Evolutionary conservation across 306 rosid genomes (phyloP).

Genomic region (Chamaecrista fasciculata): DNA sequence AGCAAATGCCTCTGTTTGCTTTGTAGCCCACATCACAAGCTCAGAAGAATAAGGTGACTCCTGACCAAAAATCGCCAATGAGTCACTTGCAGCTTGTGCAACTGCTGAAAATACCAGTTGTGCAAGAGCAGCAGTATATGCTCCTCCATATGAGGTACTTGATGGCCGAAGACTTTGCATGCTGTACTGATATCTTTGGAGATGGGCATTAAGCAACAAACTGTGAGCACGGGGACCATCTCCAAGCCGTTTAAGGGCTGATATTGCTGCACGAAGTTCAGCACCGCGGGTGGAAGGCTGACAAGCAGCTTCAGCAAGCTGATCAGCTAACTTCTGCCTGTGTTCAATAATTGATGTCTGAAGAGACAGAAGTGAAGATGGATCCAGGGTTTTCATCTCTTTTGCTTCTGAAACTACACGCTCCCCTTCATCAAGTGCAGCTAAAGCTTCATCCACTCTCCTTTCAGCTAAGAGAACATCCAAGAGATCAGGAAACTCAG

Average conservation of each 20-base stretch:
- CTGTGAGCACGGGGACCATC: slow-evolving; percentile 95
- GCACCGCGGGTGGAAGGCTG: slow-evolving; percentile 95
- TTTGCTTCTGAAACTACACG: slow-evolving; percentile 44
- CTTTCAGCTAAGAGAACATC: slow-evolving; percentile 69
- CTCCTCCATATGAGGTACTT: slow-evolving; percentile 96
- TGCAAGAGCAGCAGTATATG: slow-evolving; percentile 96
- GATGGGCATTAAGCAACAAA: slow-evolving; percentile 81
- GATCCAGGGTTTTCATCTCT: slow-evolving; percentile 33
- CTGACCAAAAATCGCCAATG: slow-evolving; percentile 77
- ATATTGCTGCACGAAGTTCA: slow-evolving; percentile 88
- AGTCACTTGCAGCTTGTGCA: slow-evolving; percentile 95
- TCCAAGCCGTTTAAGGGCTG: slow-evolving; percentile 91
- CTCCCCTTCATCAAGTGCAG: slow-evolving; percentile 68
- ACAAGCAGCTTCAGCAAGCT: slow-evolving; percentile 98
- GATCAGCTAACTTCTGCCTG: slow-evolving; percentile 86
- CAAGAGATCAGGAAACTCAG: slow-evolving; percentile 88
- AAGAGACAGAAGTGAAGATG: slow-evolving; percentile 56
- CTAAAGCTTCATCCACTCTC: slow-evolving; percentile 74
- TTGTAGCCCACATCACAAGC: slow-evolving; percentile 96
- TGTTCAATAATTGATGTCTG: slow-evolving; percentile 67
- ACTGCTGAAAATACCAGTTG: slow-evolving; percentile 95
- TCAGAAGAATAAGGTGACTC: slow-evolving; percentile 87
- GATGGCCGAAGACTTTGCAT: slow-evolving; percentile 97
- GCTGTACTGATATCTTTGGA: slow-evolving; percentile 82
- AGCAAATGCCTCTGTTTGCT: slow-evolving; percentile 88